These are phyloP conservation scores for Pelargonium cotyledonis DNA, from an alignment of 441 rosid genomes.

Conservation along the genomic window DNA sequence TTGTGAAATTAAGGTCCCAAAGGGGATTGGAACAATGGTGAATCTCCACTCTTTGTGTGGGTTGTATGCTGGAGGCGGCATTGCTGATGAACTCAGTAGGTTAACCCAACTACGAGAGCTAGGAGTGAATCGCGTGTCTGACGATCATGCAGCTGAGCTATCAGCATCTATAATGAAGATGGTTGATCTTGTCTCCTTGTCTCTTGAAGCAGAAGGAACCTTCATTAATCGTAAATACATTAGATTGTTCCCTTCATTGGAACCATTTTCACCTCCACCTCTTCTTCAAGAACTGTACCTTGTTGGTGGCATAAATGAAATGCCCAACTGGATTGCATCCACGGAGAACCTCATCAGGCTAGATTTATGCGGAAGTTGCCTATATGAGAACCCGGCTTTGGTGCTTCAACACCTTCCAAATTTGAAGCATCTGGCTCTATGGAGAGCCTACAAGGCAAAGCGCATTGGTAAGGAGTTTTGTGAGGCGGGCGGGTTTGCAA, in stretches of 20 bases:
- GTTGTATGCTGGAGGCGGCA: slow-evolving; percentile 20
- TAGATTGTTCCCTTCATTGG: slow-evolving; percentile 17
- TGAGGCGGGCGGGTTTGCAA: slow-evolving; percentile 34
- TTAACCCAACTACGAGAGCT: slow-evolving; percentile 20
- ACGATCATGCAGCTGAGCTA: slow-evolving; percentile 19
- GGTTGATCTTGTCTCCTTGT: slow-evolving; percentile 11
- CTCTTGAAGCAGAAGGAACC: slow-evolving; percentile 8
- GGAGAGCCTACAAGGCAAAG: slow-evolving; percentile 31
- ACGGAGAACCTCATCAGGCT: slow-evolving; percentile 10
- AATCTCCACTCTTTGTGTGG: slow-evolving; percentile 15
- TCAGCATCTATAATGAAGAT: slow-evolving; percentile 14
- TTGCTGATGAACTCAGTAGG: slow-evolving; percentile 16
- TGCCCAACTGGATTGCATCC: slow-evolving; percentile 18
- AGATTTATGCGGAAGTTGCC: background rate
- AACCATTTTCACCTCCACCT: slow-evolving; percentile 16
- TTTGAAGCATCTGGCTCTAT: slow-evolving; percentile 24
- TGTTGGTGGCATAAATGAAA: slow-evolving; percentile 9
- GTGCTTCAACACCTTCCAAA: slow-evolving; percentile 35
- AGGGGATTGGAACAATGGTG: slow-evolving; percentile 5
- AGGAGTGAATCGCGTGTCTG: slow-evolving; percentile 11
- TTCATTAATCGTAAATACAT: background rate
- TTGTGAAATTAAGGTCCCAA: slow-evolving; percentile 14
- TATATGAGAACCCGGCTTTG: slow-evolving; percentile 12
- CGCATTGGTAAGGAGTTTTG: slow-evolving; percentile 37
- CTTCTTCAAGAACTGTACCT: slow-evolving; percentile 10